Conservation (phyloP, 805 yeast genomes). For the Candida succiphila region DNA sequence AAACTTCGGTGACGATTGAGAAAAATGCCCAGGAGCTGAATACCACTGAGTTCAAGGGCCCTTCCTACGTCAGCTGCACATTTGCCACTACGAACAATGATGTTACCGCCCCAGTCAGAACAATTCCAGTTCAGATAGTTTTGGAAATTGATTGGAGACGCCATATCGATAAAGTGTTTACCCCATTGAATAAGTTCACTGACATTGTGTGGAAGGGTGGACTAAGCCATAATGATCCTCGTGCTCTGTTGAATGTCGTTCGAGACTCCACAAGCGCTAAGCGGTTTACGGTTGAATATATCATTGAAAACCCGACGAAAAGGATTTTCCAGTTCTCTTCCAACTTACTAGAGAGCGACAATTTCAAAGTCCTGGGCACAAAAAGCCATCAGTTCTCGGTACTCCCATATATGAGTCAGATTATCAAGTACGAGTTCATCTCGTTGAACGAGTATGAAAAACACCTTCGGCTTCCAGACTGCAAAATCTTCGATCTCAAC, state of each 20-base stretch:
- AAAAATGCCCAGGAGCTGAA: background rate
- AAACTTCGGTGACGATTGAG: background rate
- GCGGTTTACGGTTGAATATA: constrained; percentile 29
- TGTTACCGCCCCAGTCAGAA: background rate
- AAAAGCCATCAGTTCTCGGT: constrained; percentile 36
- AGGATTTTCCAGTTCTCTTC: constrained; percentile 49
- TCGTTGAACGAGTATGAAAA: constrained; percentile 8
- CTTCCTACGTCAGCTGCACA: background rate
- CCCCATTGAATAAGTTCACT: constrained; percentile 20
- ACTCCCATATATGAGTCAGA: constrained; percentile 50
- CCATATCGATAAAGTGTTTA: too few species aligned
- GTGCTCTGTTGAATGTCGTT: constrained; percentile 40
- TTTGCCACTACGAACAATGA: background rate
- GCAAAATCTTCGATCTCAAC: constrained; percentile 59
- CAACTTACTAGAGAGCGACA: constrained; percentile 13
- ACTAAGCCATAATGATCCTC: constrained; percentile 60
- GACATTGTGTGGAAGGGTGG: constrained; percentile 38
- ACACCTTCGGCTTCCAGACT: constrained; percentile 41
- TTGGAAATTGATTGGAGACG: background rate
- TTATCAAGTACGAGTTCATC: constrained; percentile 24
- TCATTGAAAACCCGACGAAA: constrained; percentile 68
- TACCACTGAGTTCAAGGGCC: background rate
- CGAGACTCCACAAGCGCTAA: too few species aligned
- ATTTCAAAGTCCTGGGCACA: constrained; percentile 14
- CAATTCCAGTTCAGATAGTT: background rate